Percentiles rank a stretch among this genome's conserved stretches.
Conservation (phyloP, 2,329 filamentous ascomycete genomes). For the Trichoderma hamatum region DNA sequence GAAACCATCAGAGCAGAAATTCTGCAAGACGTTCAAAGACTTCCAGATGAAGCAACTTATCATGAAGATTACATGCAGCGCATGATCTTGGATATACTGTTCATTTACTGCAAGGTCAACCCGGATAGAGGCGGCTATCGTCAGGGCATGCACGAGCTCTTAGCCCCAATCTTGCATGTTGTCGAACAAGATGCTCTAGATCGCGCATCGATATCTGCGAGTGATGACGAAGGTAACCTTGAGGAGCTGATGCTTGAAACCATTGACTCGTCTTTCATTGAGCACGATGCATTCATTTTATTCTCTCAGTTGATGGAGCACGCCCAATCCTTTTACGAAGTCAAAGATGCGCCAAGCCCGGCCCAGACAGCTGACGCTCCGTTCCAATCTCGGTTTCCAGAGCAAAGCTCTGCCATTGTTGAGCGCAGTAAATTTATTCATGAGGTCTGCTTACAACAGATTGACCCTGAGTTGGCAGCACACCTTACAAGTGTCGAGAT, state of each 20-base stretch:
- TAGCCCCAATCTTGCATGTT: conserved; percentile 86
- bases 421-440: conserved; percentile 86
- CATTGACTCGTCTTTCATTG: conserved; percentile 73
- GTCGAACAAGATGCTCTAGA: conserved; percentile 80
- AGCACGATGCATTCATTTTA: conserved; percentile 87
- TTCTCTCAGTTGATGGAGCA: conserved; percentile 88
- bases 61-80: conserved; percentile 76
- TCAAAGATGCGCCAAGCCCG: conserved; percentile 40
- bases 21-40: conserved; percentile 87
- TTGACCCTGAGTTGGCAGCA: conserved; percentile 80
- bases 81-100: conserved; percentile 85
- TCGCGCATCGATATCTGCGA: conserved; percentile 39
- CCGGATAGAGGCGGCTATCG: conserved; percentile 84
- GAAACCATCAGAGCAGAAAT: conserved; percentile 86
- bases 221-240: conserved; percentile 45
- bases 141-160: conserved; percentile 98
- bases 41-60: conserved; percentile 91
- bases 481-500: conserved; percentile 85
- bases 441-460: conserved; percentile 72
- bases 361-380: conserved; percentile 28
- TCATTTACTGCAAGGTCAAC: conserved; percentile 92
- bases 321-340: conserved; percentile 84
- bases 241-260: conserved; percentile 60
- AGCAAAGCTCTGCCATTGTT: conserved; percentile 66
- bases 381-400: conserved; percentile 33